Evolutionary conservation across 2,329 filamentous ascomycete species (phyloP), one percentile per base, ranked within the genome.

Genomic region (Apiospora rasikravindrae): DNA sequence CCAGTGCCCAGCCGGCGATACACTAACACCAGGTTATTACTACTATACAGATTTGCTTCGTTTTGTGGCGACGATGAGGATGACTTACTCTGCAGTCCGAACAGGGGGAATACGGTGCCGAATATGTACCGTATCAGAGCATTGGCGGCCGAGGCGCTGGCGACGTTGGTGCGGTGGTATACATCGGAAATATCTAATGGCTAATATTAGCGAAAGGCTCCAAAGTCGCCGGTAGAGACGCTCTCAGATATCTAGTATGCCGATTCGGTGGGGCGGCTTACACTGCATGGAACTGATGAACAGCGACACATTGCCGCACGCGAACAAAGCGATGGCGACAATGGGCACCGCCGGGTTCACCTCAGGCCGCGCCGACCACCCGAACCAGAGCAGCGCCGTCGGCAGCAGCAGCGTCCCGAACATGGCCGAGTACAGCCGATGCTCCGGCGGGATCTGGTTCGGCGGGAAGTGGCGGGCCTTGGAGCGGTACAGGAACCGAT

Each of bases 61-160:
- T 1, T 26, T 7, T 1, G 4, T 29, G 0, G 13, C 8, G 2
- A 5, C 2, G 3, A 29, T 29, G 7, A n/a, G n/a, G n/a, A 40
- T 66, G 0, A 80, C 85, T 78, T 76, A 87, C 86, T 88, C 73
- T 90, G 88, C 0, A 91, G 80, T 0, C 88, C 87, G 74, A 92
- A 92, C 0, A 92, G 78, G 0, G 90, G 90, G 71, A 92, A 92
- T 0, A 83, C 86, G 0, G 85, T 87, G 0, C 87, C 88, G 10
- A 91, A 83, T 0, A 79, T 79, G 73, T 91, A 92, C 33, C 90
- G 81, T 1, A 87, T 82, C 14, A 92, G 81, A 1, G 87, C 86
- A 73, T 91, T 92, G 1, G 90, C 90, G 8, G 87, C 89, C 68
- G 88, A 82, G 0, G 89, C 89, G 72, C 87, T 90, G 0, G 90